Conservation (phyloP, 768 basidiomycete species). For the Hericium erinaceus region DNA sequence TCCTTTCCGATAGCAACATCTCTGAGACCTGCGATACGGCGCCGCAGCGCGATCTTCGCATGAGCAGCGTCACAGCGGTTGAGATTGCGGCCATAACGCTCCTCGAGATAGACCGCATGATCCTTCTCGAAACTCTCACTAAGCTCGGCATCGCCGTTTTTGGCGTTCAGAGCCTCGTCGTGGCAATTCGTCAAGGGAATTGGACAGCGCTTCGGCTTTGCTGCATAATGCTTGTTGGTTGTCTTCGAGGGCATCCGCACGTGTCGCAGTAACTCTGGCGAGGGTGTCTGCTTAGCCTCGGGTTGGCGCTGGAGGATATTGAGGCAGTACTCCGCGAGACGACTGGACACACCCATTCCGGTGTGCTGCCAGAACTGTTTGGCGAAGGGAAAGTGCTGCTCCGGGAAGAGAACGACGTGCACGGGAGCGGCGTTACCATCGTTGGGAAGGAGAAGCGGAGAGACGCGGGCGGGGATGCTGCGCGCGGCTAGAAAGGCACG, state of each 20-base stretch:
- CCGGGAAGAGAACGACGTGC: conserved; percentile 74
- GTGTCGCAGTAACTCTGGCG: conserved; percentile 5
- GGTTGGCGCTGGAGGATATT: conserved; percentile 42
- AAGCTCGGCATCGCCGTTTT: conserved; percentile 1
- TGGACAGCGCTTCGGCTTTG: conserved; percentile 19
- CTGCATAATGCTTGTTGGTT: conserved; percentile 52
- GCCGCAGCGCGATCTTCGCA: conserved; percentile 84
- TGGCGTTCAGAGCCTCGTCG: conserved; percentile 10
- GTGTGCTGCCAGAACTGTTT: conserved; percentile 97
- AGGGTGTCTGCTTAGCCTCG: conserved; percentile 24
- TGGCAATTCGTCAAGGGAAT: too few relatives aligned
- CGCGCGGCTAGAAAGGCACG: conserved; percentile 59
- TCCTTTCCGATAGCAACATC: conserved; percentile 36
- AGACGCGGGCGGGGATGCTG: conserved; percentile 43
- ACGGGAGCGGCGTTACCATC: conserved; percentile 33
- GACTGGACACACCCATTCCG: conserved; percentile 82
- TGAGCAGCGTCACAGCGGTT: conserved; percentile 59
- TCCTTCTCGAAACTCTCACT: conserved; percentile 51
- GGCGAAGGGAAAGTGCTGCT: conserved; percentile 49
- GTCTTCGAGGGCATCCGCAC: conserved; percentile 31
- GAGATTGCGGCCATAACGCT: conserved; percentile 89
- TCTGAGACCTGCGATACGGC: conserved; percentile 78
- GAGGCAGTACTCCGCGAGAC: conserved; percentile 77
- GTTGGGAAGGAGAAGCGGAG: conserved; percentile 54
- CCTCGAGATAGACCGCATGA: conserved; percentile 74